phyloP scores from a whole-genome alignment of 352 stramenopile genomes.

The Globisporangium mamillatum region DNA sequence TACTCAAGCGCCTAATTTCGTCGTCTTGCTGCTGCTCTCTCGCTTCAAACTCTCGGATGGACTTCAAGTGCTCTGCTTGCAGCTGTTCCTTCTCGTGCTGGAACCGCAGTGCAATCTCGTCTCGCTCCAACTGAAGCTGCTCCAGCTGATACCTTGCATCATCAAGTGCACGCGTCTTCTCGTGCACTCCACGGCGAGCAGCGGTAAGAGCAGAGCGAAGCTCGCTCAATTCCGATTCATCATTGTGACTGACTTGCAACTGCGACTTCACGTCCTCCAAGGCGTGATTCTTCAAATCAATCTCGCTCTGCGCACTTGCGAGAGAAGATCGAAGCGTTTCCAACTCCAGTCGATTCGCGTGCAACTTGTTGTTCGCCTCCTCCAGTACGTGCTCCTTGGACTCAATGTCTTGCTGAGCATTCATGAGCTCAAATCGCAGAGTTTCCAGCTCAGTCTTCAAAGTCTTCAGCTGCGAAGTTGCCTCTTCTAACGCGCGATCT shows the following conservation, averaged over 20 bases:
- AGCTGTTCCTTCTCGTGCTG: constrained; percentile 24
- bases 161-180: constrained; percentile 10
- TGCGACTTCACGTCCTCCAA: constrained; percentile 5
- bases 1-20: constrained; percentile 20
- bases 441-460: constrained; percentile 10
- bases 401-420: constrained; percentile 6
- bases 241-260: constrained; percentile 6
- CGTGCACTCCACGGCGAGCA: background rate
- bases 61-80: constrained; percentile 20
- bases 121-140: constrained; percentile 14
- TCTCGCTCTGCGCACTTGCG: constrained; percentile 6
- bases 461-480: constrained; percentile 1
- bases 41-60: constrained; percentile 14
- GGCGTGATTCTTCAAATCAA: background rate
- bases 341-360: constrained; percentile 5
- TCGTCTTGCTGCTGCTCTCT: constrained; percentile 21
- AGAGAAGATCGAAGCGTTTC: constrained; percentile 8
- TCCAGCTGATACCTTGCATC: constrained; percentile 2
- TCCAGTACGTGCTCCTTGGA: constrained; percentile 3
- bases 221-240: constrained; percentile 5
- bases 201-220: constrained; percentile 3
- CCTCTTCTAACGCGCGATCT: constrained; percentile 1
- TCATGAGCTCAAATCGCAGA: constrained; percentile 5
- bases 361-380: constrained; percentile 6
- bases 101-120: constrained; percentile 9